These are phyloP conservation scores for Dispira simplex DNA, from an alignment of 192 early-diverging fungal genomes.

Conservation along the genomic window DNA sequence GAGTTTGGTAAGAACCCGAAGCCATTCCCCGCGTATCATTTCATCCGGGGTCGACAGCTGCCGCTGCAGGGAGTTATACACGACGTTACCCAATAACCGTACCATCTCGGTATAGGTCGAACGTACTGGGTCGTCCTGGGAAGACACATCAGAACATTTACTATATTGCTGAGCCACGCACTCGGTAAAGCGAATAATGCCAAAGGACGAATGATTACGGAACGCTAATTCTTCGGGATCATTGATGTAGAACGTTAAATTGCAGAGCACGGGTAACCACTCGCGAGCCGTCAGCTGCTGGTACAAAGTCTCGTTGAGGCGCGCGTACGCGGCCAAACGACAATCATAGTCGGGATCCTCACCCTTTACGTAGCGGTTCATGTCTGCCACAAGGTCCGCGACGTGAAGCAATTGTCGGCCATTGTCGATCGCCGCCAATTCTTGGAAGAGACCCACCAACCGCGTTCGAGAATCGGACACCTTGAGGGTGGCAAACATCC, in stretches of 20 bases:
- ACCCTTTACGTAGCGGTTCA: constrained; percentile 42
- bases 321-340: constrained; percentile 50
- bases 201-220: constrained; percentile 63
- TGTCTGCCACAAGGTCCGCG: constrained; percentile 44
- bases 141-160: no score
- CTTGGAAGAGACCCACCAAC: constrained; percentile 41
- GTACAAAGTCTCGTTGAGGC: constrained; percentile 56
- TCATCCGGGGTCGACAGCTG: constrained; percentile 36
- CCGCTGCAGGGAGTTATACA: constrained; percentile 58
- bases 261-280: constrained; percentile 85
- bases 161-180: constrained; percentile 18
- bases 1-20: constrained; percentile 40
- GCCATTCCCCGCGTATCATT: constrained; percentile 54
- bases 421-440: constrained; percentile 57
- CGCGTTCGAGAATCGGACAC: constrained; percentile 42
- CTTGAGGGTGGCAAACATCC: constrained; percentile 53
- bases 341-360: constrained; percentile 19
- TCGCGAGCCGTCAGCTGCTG: constrained; percentile 41
- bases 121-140: no score
- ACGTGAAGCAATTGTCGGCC: constrained; percentile 67
- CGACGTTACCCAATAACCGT: constrained; percentile 32
- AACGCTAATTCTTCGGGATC: constrained; percentile 79
- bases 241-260: constrained; percentile 66
- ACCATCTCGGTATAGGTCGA: no score
- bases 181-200: constrained; percentile 55